Conservation (phyloP, 1,284 basidiomycete genomes). For the Thecaphora frezii region DNA sequence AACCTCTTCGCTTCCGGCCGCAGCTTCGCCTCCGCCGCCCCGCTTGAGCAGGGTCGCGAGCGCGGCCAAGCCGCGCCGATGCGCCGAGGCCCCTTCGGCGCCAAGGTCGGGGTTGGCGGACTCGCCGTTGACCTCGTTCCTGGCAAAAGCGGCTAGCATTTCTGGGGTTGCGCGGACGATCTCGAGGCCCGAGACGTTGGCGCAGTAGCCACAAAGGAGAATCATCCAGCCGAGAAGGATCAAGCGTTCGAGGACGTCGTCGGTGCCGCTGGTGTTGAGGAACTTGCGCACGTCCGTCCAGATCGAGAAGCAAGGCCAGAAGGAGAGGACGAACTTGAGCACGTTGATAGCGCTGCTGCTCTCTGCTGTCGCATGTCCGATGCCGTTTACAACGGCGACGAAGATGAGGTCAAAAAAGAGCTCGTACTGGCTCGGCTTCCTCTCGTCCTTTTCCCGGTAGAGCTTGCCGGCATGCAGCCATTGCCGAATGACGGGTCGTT, state of each 20-base stretch:
- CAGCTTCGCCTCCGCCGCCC: background rate
- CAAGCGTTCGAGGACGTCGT: slow-evolving; percentile 53
- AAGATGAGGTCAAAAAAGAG: slow-evolving; percentile 58
- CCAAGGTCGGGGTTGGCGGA: slow-evolving; percentile 11
- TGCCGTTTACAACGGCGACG: slow-evolving; percentile 41
- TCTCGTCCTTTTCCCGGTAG: slow-evolving; percentile 52
- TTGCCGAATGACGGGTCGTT: slow-evolving; percentile 56
- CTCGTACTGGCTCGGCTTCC: slow-evolving; percentile 54
- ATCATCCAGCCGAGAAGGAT: slow-evolving; percentile 54
- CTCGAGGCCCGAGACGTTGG: slow-evolving; percentile 46
- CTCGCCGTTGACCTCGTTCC: slow-evolving; percentile 8
- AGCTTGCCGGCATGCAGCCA: slow-evolving; percentile 54
- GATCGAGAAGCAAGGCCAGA: slow-evolving; percentile 52
- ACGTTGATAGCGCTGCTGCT: slow-evolving; percentile 49
- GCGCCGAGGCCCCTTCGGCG: background rate
- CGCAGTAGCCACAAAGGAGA: slow-evolving; percentile 53
- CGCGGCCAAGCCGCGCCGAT: background rate
- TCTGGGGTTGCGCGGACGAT: slow-evolving; percentile 26
- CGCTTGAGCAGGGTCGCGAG: background rate
- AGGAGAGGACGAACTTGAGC: slow-evolving; percentile 54
- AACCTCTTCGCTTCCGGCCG: background rate
- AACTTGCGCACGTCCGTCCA: slow-evolving; percentile 52
- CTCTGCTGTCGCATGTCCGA: slow-evolving; percentile 49
- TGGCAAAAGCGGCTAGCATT: slow-evolving; percentile 12
- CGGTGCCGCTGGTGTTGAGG: slow-evolving; percentile 54